Base-by-base conservation (phyloP, 495 filamentous ascomycete genomes). In the Penicillium fimorum region DNA sequence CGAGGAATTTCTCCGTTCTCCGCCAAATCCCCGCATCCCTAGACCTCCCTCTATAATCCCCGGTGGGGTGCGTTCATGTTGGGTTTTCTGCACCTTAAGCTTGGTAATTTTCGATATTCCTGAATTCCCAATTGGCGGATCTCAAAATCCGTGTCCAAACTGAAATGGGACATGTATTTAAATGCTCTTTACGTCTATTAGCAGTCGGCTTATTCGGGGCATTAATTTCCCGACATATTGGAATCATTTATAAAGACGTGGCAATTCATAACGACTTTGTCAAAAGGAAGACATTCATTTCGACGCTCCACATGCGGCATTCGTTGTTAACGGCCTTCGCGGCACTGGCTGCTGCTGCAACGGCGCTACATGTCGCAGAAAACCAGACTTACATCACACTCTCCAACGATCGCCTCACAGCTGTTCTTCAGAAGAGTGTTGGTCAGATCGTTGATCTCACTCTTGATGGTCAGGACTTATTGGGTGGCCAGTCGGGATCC, bases 391-490 rank as follows among this genome's bases (percentile, higher is more conserved):
- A 59, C 10, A 67, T 72, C 40, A 68, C 71, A 9, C 66, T 83
- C 9, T 61, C 68, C 47, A 84, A 82, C 55, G 71, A 79, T 49
- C 73, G 79, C 22, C 62, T 84, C 11, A 71, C 58, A 1, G 73
- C 76, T 0, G 59, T 72, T 10, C 74, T 82, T 15, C 63, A 69
- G 32, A 82, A 80, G 60, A 64, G 57, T 5, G 72, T 37, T 17
- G 79, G 79, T 0, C 71, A 71, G 15, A 68, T 81, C 29, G 59
- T 71, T 3, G 64, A 73, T 25, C 59, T 82, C 0, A 59, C 62
- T 22, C 74, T 83, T 5, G 80, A 82, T 47, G 73, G 72, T 3
- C 70, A 79, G 53, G 77, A 83, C 52, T 67, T 84, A 5, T 64
- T 84, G 7, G 77, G 80, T 15, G 58, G 71, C 1, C 62, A 70